Conservation (phyloP, 805 yeast genomes). For the Kuraishia borneana region DNA sequence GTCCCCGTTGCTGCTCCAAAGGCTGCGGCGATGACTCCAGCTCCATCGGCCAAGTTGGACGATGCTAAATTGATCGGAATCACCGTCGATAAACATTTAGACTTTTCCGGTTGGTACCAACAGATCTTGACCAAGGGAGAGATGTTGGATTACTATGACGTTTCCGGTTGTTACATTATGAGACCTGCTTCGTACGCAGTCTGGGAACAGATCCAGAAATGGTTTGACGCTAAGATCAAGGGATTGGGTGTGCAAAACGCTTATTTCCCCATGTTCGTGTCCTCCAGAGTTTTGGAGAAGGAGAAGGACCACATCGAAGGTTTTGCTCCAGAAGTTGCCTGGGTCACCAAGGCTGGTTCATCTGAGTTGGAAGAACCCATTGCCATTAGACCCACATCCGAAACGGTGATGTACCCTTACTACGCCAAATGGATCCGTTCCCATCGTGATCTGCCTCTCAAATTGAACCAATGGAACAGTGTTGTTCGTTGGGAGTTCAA, state of each 20-base stretch:
- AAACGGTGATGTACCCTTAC: slow-evolving; percentile 99
- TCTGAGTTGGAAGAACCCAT: slow-evolving; percentile 96
- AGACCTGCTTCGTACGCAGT: slow-evolving; percentile 91
- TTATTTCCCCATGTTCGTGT: slow-evolving; percentile 98
- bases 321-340: slow-evolving; percentile 99
- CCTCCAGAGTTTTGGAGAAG: slow-evolving; percentile 83
- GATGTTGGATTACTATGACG: slow-evolving; percentile 97
- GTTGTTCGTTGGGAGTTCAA: slow-evolving; percentile 99
- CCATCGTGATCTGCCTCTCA: slow-evolving; percentile 93
- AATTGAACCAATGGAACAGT: slow-evolving; percentile 98
- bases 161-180: slow-evolving; percentile 95
- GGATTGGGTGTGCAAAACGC: slow-evolving; percentile 86
- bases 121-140: slow-evolving; percentile 95
- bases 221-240: slow-evolving; percentile 76
- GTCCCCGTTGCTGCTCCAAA: slow-evolving; percentile 27
- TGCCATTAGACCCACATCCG: slow-evolving; percentile 98
- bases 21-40: slow-evolving; percentile 16
- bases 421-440: slow-evolving; percentile 98
- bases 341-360: slow-evolving; percentile 96
- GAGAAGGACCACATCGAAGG: slow-evolving; percentile 99
- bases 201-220: slow-evolving; percentile 90
- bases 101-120: slow-evolving; percentile 96
- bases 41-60: slow-evolving; percentile 42
- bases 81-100: slow-evolving; percentile 84
- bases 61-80: slow-evolving; percentile 93